phyloP scores from a whole-genome alignment of 352 stramenopile species.

The Globisporangium mamillatum region DNA sequence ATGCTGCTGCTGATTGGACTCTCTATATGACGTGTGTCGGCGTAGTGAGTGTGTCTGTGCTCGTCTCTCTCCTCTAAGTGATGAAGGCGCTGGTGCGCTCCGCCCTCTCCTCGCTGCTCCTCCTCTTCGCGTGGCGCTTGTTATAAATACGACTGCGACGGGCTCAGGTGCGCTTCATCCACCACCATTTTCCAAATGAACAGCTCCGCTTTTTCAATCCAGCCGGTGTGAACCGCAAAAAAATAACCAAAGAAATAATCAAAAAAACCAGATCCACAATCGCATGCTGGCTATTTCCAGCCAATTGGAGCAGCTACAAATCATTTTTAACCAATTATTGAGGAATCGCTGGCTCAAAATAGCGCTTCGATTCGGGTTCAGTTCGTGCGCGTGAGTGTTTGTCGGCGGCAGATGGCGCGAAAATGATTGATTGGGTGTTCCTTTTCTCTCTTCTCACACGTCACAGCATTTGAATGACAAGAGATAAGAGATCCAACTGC shows the following conservation, averaged over 20 bases:
- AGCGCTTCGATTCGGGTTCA: background rate
- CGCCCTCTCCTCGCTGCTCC: background rate
- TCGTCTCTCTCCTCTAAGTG: background rate
- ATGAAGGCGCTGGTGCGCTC: background rate
- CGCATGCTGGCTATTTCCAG: background rate
- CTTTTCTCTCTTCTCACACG: background rate
- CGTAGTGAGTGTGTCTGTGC: background rate
- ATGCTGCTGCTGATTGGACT: background rate
- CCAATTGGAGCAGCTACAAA: background rate
- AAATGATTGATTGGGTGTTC: background rate
- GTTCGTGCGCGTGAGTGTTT: background rate
- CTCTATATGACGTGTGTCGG: background rate
- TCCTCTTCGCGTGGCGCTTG: conserved; percentile 4
- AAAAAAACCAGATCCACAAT: background rate
- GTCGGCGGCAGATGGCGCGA: background rate
- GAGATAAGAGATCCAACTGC: no score
- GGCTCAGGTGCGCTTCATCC: background rate
- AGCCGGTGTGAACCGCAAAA: background rate
- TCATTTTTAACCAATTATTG: background rate
- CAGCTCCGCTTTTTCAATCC: background rate
- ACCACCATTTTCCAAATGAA: conserved; percentile 12
- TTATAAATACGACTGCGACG: conserved; percentile 11
- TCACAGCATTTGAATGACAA: no score
- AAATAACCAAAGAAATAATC: background rate
- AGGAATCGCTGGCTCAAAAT: background rate